Evolutionary conservation across 1,139 yeast species (phyloP).

Genomic region (Kluyveromyces marxianus): DNA sequence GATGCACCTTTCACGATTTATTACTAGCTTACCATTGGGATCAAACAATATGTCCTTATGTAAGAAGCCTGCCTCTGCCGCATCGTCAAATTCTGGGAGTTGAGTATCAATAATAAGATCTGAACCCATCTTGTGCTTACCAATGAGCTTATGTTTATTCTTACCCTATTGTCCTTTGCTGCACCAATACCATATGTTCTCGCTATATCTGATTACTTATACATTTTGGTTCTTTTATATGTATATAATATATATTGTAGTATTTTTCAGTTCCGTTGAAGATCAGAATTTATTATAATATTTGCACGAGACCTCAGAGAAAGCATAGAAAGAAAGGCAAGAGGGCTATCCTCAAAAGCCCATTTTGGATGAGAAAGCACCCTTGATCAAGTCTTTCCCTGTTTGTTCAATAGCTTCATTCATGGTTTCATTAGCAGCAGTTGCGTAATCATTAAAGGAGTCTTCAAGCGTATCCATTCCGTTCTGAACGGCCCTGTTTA

Average conservation of each 20-base stretch:
- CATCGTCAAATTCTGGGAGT: constrained; percentile 9
- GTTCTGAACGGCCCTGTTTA: constrained; percentile 43
- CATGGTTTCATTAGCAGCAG: constrained; percentile 45
- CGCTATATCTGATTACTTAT: too few species aligned
- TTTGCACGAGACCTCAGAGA: too few species aligned
- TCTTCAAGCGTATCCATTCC: constrained; percentile 52
- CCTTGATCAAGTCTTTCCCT: constrained; percentile 43
- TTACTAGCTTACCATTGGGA: constrained; percentile 11
- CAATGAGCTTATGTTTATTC: background rate
- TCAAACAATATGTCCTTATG: constrained; percentile 7
- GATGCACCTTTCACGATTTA: constrained; percentile 33
- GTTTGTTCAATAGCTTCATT: constrained; percentile 45
- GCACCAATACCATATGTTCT: too few species aligned
- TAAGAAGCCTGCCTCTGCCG: constrained; percentile 5
- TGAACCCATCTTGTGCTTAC: background rate
- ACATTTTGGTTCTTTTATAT: too few species aligned
- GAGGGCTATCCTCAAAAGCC: constrained; percentile 6
- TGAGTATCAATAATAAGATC: constrained; percentile 5
- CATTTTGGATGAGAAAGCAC: constrained; percentile 34
- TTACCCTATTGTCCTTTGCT: background rate
- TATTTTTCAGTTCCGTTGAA: too few species aligned
- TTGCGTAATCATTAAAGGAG: constrained; percentile 51
- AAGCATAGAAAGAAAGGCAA: too few species aligned
- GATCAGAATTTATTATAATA: too few species aligned
- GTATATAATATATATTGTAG: too few species aligned